phyloP scores from a whole-genome alignment of 257 asterid species.

The Solanum stenotomum region DNA sequence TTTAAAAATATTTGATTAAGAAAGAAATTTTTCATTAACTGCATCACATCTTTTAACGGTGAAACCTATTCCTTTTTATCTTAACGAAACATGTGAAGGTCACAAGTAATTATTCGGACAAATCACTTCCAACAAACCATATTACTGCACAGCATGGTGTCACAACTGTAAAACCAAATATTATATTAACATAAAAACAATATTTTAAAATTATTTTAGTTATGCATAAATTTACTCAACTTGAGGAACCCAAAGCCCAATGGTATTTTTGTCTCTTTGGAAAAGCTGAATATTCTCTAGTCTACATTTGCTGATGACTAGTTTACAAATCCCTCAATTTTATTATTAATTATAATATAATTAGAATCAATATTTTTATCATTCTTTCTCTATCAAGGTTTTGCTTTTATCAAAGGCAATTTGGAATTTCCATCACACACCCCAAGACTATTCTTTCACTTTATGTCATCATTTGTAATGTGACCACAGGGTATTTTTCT shows the following conservation, averaged over 20 bases:
- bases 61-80: background rate
- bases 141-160: background rate
- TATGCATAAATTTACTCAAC: conserved; percentile 34
- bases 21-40: no score
- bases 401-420: background rate
- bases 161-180: background rate
- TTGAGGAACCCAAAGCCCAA: conserved; percentile 35
- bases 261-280: conserved; percentile 85
- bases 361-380: background rate
- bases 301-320: conserved; percentile 34
- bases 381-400: background rate
- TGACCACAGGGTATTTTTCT: conserved; percentile 4
- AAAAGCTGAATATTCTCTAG: conserved; percentile 83
- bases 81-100: background rate
- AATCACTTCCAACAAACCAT: background rate
- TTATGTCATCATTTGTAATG: background rate
- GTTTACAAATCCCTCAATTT: conserved; percentile 3
- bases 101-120: background rate
- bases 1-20: no score
- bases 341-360: background rate
- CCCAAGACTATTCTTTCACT: conserved; percentile 10
- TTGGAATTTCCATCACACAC: conserved; percentile 20
- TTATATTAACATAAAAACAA: background rate
- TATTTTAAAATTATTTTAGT: background rate
- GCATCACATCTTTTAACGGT: no score